Evolutionary conservation across 352 stramenopile species (phyloP), one percentile per base, ranked within the genome.

Genomic region (Pythium utonaiense): DNA sequence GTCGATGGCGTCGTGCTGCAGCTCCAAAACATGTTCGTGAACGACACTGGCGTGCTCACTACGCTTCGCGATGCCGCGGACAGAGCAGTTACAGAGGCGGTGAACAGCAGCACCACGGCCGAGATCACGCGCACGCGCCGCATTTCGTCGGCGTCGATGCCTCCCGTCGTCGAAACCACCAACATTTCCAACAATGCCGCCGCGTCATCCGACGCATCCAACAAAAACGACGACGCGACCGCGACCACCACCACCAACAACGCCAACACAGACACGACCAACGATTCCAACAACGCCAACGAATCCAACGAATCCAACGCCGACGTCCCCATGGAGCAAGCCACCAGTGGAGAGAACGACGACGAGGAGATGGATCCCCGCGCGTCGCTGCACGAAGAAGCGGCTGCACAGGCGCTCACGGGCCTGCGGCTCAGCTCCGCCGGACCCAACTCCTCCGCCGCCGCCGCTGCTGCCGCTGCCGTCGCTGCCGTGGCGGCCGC

Each of bases 351-450:
- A n/a, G 34, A 42, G n/a, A 53, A 22, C n/a, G 50, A 38, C 3
- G 47, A 59, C 2, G 52, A 34, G 13, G 31, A 42, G 19, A 30
- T 34, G 1, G 52, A 73, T 21, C 24, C 28, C 3, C 66, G 63
- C 27, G 53, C 72, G 17, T 74, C 61, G 19, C 65, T 75, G 57
- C 80, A 89, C 62, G 82, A 92, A 55, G 75, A 75, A 31, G 78
- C 80, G 27, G 82, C 82, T 4, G 82, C 82, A 4, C 80, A 92
- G 58, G 82, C 82, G 53, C 76, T 92, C 34, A 92, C 82, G 30
- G 82, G 82, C 22, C 62, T 92, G 17, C 80, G 82, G n/a, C 68
- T 58, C 14, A 64, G 55, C 47, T 58, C 60, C 41, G 55, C 58
- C 21, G 59, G 54, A 3, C 57, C 64, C 14, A 22, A 21, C 16